These are phyloP conservation scores for Calamus simplicifolius DNA, from an alignment of 176 grass and related monocot species.

Conservation along the genomic window DNA sequence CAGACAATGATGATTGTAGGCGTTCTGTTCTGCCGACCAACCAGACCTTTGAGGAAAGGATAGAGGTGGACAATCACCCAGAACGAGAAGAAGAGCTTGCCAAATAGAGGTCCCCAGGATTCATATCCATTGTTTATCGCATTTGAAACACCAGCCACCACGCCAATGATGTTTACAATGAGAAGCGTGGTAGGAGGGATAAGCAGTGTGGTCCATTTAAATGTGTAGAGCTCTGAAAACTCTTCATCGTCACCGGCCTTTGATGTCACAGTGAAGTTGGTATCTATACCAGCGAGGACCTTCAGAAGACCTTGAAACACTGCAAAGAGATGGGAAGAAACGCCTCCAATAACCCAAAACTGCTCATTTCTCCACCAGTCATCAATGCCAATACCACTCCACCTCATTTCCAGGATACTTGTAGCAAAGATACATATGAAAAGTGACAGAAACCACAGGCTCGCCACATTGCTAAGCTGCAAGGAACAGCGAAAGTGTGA, in stretches of 20 bases:
- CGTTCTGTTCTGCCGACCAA: conserved; percentile 60
- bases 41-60: conserved; percentile 69
- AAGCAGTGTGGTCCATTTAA: conserved; percentile 64
- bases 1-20: conserved; percentile 70
- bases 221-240: conserved; percentile 61
- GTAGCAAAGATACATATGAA: conserved; percentile 64
- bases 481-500: neutral
- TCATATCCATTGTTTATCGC: conserved; percentile 72
- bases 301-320: conserved; percentile 62
- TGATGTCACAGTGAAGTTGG: conserved; percentile 62
- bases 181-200: conserved; percentile 52
- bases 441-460: conserved; percentile 68
- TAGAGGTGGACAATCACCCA: conserved; percentile 74
- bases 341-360: conserved; percentile 72
- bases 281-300: conserved; percentile 61
- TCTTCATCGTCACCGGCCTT: conserved; percentile 60
- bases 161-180: conserved; percentile 53
- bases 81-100: conserved; percentile 68
- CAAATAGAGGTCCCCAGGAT: conserved; percentile 62
- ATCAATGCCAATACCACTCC: conserved; percentile 62
- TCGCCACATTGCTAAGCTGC: conserved; percentile 55
- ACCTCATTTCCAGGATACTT: conserved; percentile 68
- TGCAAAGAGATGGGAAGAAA: conserved; percentile 55
- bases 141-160: conserved; percentile 53
- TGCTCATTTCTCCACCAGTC: conserved; percentile 81